Evolutionary conservation across 2,329 filamentous ascomycete genomes (phyloP), one percentile per base, ranked within the genome.

Genomic region (Taxawa tesnikishii): DNA sequence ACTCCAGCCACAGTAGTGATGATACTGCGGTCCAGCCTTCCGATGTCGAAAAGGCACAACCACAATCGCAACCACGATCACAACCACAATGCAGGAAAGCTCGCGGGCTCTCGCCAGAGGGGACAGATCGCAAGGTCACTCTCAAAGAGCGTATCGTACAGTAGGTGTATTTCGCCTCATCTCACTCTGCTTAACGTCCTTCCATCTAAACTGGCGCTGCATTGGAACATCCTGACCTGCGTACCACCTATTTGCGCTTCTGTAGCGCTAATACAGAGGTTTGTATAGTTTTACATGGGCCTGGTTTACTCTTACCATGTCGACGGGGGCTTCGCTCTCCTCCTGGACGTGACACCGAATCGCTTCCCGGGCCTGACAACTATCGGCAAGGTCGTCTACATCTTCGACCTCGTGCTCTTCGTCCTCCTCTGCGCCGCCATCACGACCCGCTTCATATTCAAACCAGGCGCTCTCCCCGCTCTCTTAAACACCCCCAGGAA

Each of bases 231-330:
- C n/a, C n/a, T n/a, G n/a, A n/a, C n/a, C n/a, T n/a, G n/a, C n/a
- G 4, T 13, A 23, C 5, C 27, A 5, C 7, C 9, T 6, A 8
- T 13, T 13, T 27, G 6, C 26, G 12, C 7, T 6, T 11, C 7
- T 27, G 26, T 27, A 13, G 26, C 12, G 10, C 6, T 6, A 6
- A 9, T 29, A 21, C 6, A 11, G 8, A 8, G 12, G 10, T 6
- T n/a, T 29, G 3, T 2, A 62, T 14, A 37, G 41, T 41, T 64
- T 63, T 42, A 65, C 62, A 6, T 65, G 61, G 59, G 60, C 61
- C 6, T 61, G 60, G 47, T 65, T 61, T 41, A 63, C 60, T 1
- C 45, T 59, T 31, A 61, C 62, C 9, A 66, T 67, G 61, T 51
- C 55, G 12, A 66, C 1, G 63, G 63, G 13, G 63, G 62, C 28